Base-by-base conservation (phyloP, 108 stramenopile species). In the Schizochytrium sp. region DNA sequence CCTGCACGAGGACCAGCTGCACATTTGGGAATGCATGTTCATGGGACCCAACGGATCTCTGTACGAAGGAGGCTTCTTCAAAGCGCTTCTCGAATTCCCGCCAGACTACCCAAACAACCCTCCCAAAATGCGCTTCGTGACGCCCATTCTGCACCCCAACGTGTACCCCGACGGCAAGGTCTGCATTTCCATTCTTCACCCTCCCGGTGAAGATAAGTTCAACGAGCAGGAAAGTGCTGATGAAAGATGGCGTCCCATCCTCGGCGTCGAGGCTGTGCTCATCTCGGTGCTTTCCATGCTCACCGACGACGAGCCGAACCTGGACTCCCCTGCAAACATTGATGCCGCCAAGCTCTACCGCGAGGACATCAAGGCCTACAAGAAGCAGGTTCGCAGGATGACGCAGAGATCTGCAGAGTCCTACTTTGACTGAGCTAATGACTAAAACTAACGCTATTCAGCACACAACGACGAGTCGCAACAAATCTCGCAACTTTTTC, bases 101-200 rank as follows among this genome's bases (percentile, higher is more conserved):
- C 61, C 92, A 8, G 98, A 98, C 89, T 99, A 98, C 92, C 99
- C 99, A 57, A 97, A 98, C 93, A 96, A 93, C 94, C 99, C 99
- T 38, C 99, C 97, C 2, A 93, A 91, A 46, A 95, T 96, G 95
- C 97, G 95, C 46, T 99, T 99, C 92, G 90, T 89, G 12, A 96
- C 97, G 3, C 97, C 98, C 89, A 98, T 99, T 95, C 98, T 97
- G 97, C 99, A 99, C 90, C 99, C 99, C 19, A 99, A 99, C 53
- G 98, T 94, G 40, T 94, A 94, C 92, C 90, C 90, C n/a, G 93
- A 94, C 61, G 94, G 94, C 47, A 61, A 88, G 55, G 94, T 99
- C 76, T 99, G 99, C 94, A 99, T 99, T 73, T 98, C 97, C 44
- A 99, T 99, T 91, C 95, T 99, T 41, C 99, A 99, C 94, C 97